Base-by-base conservation (phyloP, 164 flowering plant species). In the Warburgia ugandensis region DNA sequence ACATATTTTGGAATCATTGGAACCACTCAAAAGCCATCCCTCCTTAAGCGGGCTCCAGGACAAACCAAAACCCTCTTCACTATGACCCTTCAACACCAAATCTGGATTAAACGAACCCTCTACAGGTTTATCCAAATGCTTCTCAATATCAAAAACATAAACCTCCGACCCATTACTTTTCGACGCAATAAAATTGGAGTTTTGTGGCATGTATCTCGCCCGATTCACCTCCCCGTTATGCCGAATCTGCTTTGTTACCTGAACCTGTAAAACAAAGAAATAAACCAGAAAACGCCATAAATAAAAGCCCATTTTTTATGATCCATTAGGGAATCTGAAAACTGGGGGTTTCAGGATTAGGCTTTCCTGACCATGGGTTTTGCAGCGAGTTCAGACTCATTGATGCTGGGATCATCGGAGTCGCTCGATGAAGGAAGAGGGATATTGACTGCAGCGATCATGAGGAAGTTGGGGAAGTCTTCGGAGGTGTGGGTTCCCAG, bases 401-500 rank as follows among this genome's bases (percentile, higher is more conserved):
- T n/a, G n/a, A n/a, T n/a, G n/a, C n/a, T n/a, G n/a, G n/a, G n/a
- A n/a, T n/a, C n/a, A n/a, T n/a, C n/a, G n/a, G n/a, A n/a, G n/a
- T n/a, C n/a, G n/a, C n/a, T n/a, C n/a, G n/a, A n/a, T 12, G 35
- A 60, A 1, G 70, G 46, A 1, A 58, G 41, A 8, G 98, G 96
- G 22, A 83, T 63, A 46, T 70, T 54, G 11, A 70, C 96, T n/a
- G 83, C 73, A 35, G 95, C 98, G 38, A 92, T 28, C 79, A 88
- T 72, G 57, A 92, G 94, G 54, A 50, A 88, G 63, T 92, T 86
- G 33, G 94, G 82, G 44, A 10, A 55, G 37, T 54, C 85, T 10
- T 77, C 94, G 52, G 87, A 69, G 19, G 98, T 88, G 70, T 92
- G 95, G 62, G 98, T 92, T 2, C 94, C 95, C 25, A 92, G 80